Evolutionary conservation across 495 filamentous ascomycete genomes (phyloP).

Genomic region (Neurospora sp.): DNA sequence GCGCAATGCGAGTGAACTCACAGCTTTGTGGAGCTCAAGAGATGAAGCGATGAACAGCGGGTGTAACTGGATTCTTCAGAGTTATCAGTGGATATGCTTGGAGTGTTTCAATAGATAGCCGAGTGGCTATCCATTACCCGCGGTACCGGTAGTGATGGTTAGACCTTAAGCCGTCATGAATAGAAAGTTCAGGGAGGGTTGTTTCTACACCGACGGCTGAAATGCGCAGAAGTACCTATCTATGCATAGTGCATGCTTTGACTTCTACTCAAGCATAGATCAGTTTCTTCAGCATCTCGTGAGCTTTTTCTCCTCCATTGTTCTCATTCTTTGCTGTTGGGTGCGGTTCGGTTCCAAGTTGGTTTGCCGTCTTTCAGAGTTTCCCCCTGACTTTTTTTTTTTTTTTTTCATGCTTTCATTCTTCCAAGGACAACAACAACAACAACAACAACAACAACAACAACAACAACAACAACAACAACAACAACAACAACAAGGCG

Average conservation of each 20-base stretch:
- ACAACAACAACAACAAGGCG: neutral
- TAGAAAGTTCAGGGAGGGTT: neutral
- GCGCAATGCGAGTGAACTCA: neutral
- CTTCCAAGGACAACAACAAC: neutral
- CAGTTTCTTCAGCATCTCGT: neutral
- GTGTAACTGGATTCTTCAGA: neutral
- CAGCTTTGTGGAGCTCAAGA: neutral
- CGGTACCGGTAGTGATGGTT: neutral
- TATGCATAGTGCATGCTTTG: neutral
- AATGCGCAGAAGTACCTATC: neutral
- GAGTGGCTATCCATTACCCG: neutral
- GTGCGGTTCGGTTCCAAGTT: neutral
- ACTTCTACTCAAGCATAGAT: neutral
- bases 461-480: neutral
- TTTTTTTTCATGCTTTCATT: neutral
- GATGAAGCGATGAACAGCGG: neutral
- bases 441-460: neutral
- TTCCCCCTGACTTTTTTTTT: neutral
- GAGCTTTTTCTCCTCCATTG: neutral
- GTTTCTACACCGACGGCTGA: neutral
- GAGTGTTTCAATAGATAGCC: neutral
- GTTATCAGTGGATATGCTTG: neutral
- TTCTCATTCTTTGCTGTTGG: neutral
- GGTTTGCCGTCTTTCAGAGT: neutral
- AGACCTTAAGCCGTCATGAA: no score